Evolutionary conservation across 192 early-diverging fungal genomes (phyloP).

Genomic region (Helicostylum pulchrum): DNA sequence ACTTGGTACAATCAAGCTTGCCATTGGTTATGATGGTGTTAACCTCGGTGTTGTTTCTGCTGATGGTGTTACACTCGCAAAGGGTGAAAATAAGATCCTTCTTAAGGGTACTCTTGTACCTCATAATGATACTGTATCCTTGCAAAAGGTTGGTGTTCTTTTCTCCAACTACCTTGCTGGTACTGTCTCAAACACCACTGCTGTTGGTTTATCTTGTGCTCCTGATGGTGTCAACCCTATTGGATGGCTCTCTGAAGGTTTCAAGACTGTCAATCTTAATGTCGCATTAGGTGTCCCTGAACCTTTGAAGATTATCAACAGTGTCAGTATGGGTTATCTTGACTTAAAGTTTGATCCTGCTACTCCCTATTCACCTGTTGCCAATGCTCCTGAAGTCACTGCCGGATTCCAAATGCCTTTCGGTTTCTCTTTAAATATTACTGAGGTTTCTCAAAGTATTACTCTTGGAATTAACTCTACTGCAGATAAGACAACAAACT

Average conservation of each 20-base stretch:
- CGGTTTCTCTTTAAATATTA: slow-evolving; percentile 57
- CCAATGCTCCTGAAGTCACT: slow-evolving; percentile 42
- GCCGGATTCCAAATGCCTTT: slow-evolving; percentile 60
- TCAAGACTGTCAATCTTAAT: slow-evolving; percentile 48
- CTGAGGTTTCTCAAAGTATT: slow-evolving; percentile 51
- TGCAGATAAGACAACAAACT: slow-evolving; percentile 26
- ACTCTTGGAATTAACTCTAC: slow-evolving; percentile 35
- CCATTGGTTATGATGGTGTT: slow-evolving; percentile 42
- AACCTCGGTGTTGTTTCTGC: slow-evolving; percentile 48
- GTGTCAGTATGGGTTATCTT: slow-evolving; percentile 49
- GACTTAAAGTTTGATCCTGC: slow-evolving; percentile 47
- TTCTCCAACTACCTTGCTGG: slow-evolving; percentile 57
- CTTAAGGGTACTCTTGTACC: slow-evolving; percentile 52
- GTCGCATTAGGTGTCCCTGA: slow-evolving; percentile 46
- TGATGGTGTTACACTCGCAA: slow-evolving; percentile 35
- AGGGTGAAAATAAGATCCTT: slow-evolving; percentile 43
- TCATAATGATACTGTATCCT: slow-evolving; percentile 42
- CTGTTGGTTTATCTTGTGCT: slow-evolving; percentile 47
- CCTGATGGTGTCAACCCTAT: slow-evolving; percentile 48
- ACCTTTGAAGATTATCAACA: slow-evolving; percentile 49
- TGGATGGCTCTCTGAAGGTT: slow-evolving; percentile 46
- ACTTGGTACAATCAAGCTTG: slow-evolving; percentile 54
- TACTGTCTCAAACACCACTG: slow-evolving; percentile 41
- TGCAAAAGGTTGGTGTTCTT: slow-evolving; percentile 44
- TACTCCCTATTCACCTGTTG: slow-evolving; percentile 48